Conservation (phyloP, 306 rosid genomes). For the Cicer bijugum region DNA sequence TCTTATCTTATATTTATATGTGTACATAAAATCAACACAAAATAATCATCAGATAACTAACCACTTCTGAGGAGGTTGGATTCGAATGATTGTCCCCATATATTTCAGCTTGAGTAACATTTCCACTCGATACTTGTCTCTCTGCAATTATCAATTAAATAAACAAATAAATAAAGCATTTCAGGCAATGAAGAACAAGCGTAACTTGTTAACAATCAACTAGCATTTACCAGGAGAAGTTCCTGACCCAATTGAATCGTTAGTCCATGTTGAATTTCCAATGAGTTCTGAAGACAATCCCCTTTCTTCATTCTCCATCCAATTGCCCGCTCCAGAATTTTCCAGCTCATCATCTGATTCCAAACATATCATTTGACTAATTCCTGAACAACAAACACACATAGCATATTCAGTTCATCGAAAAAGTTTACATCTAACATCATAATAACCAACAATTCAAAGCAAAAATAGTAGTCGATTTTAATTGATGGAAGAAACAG, state of each 20-base stretch:
- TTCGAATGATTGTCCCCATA: constrained; percentile 41
- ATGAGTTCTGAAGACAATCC: constrained; percentile 13
- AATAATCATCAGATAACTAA: constrained; percentile 49
- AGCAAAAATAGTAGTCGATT: neutral
- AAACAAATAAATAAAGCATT: constrained; percentile 32
- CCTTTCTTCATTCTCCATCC: constrained; percentile 46
- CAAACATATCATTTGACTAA: constrained; percentile 74
- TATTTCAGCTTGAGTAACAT: constrained; percentile 45
- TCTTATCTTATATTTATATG: neutral
- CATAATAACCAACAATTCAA: constrained; percentile 9
- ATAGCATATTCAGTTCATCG: neutral
- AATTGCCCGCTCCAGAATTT: constrained; percentile 43
- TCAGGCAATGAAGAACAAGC: constrained; percentile 27
- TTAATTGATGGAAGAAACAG: constrained; percentile 6
- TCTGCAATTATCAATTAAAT: constrained; percentile 32
- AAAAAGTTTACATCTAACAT: neutral
- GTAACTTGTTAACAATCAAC: constrained; percentile 33
- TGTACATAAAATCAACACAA: neutral
- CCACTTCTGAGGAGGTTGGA: constrained; percentile 51
- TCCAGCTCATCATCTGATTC: constrained; percentile 84
- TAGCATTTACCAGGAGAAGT: constrained; percentile 58
- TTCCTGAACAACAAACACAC: constrained; percentile 53
- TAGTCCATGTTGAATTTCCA: constrained; percentile 51
- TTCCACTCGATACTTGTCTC: constrained; percentile 45
- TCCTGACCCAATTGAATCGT: constrained; percentile 41